Evolutionary conservation across 2,329 filamentous ascomycete genomes (phyloP).

Genomic region (Ceratocystis albifundus): DNA sequence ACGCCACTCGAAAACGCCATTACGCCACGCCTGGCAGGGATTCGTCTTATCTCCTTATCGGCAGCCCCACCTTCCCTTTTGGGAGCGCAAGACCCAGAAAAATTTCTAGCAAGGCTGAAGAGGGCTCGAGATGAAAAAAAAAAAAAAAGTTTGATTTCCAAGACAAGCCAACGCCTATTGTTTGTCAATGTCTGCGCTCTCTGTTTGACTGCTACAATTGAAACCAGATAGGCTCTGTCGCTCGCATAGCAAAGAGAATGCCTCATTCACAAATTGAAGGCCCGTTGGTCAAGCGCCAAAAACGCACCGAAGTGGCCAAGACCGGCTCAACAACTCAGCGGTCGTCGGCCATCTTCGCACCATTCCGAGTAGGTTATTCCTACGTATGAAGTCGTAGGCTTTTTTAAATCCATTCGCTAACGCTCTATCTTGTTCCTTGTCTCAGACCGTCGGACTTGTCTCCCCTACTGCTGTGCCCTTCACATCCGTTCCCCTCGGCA

Average conservation of each 20-base stretch:
- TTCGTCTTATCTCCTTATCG: constrained; percentile 7
- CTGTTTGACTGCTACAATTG: not conserved
- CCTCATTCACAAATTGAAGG: constrained; percentile 47
- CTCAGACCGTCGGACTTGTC: constrained; percentile 78
- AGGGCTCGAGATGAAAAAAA: constrained; percentile 3
- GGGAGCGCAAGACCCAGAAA: constrained; percentile 20
- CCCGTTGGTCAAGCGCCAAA: constrained; percentile 67
- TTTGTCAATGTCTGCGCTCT: not conserved
- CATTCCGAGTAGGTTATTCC: constrained; percentile 60
- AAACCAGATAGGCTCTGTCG: not conserved
- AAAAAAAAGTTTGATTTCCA: constrained; percentile 4
- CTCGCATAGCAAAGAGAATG: constrained; percentile 33
- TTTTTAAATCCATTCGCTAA: constrained; percentile 6
- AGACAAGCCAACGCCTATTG: too few species aligned
- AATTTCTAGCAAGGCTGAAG: constrained; percentile 19
- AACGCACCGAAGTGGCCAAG: constrained; percentile 37
- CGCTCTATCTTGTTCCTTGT: not conserved
- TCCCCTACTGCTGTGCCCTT: constrained; percentile 87
- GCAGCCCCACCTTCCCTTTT: constrained; percentile 21
- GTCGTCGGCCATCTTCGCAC: constrained; percentile 77
- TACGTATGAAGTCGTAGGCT: too few species aligned
- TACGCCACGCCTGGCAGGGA: not conserved
- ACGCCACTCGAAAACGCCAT: not conserved
- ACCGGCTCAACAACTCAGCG: constrained; percentile 33
- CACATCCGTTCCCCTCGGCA: constrained; percentile 75